Evolutionary conservation across 2,329 filamentous ascomycete genomes (phyloP).

Genomic region (Massarina eburnea): DNA sequence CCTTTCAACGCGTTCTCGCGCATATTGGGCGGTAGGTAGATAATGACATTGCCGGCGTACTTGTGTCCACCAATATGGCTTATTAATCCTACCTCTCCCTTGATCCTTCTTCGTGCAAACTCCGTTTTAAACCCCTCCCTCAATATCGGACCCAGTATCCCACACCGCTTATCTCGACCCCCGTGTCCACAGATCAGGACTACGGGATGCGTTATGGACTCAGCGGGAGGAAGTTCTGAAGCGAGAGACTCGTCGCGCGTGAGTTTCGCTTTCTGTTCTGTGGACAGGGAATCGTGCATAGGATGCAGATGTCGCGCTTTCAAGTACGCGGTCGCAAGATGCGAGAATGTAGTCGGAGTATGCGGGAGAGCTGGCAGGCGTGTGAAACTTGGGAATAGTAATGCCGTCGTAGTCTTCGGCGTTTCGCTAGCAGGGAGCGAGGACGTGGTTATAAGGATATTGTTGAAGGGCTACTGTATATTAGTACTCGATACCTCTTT

Average conservation of each 20-base stretch:
- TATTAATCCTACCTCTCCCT: constrained; percentile 67
- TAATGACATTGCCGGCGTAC: constrained; percentile 80
- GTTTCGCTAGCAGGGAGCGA: constrained; percentile 63
- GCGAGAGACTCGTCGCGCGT: constrained; percentile 53
- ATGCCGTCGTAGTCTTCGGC: constrained; percentile 50
- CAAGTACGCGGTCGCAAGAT: constrained; percentile 66
- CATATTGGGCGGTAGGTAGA: constrained; percentile 68
- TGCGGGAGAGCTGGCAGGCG: constrained; percentile 73
- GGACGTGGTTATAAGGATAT: constrained; percentile 73
- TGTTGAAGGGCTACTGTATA: constrained; percentile 73
- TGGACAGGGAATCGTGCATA: constrained; percentile 60
- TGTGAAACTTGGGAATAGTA: constrained; percentile 76
- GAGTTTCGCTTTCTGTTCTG: constrained; percentile 50
- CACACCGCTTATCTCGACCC: constrained; percentile 78
- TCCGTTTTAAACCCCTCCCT: constrained; percentile 68
- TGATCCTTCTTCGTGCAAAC: constrained; percentile 53
- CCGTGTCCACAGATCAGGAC: constrained; percentile 89
- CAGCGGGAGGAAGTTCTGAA: constrained; percentile 55
- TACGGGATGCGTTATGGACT: constrained; percentile 33
- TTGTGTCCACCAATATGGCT: constrained; percentile 85
- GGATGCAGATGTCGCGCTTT: constrained; percentile 65
- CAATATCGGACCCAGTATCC: constrained; percentile 74
- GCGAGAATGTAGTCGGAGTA: constrained; percentile 56
- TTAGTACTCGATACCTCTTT: background rate
- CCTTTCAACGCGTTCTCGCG: constrained; percentile 62